phyloP scores from a whole-genome alignment of 345 rosid species.

The Toxicodendron radicans region DNA sequence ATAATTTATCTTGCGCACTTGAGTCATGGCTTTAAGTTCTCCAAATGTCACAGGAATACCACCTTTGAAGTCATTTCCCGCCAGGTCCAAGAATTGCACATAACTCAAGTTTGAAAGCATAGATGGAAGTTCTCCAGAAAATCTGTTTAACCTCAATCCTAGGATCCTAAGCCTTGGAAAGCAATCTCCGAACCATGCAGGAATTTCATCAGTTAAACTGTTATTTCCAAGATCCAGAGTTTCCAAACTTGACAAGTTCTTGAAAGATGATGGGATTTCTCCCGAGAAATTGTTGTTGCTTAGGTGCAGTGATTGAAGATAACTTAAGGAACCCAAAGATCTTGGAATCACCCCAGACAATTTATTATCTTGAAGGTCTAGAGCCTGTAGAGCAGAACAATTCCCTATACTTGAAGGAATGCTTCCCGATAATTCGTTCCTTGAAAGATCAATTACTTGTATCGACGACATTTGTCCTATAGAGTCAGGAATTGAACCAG shows the following conservation, averaged over 20 bases:
- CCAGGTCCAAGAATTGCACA: slow-evolving; percentile 47
- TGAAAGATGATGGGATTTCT: slow-evolving; percentile 26
- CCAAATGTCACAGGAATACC: slow-evolving; percentile 36
- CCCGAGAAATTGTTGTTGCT: slow-evolving; percentile 35
- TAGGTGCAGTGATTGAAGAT: slow-evolving; percentile 32
- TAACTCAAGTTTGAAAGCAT: slow-evolving; percentile 29
- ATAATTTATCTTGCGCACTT: too few relatives aligned
- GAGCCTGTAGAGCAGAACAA: slow-evolving; percentile 22
- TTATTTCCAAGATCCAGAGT: slow-evolving; percentile 45
- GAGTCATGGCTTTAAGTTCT: slow-evolving; percentile 37
- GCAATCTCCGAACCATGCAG: slow-evolving; percentile 35
- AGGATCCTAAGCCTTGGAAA: slow-evolving; percentile 30
- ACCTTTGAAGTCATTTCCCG: slow-evolving; percentile 42
- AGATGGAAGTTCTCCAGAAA: slow-evolving; percentile 38
- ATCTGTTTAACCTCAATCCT: slow-evolving; percentile 23
- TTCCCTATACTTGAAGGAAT: slow-evolving; percentile 33
- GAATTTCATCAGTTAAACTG: slow-evolving; percentile 25
- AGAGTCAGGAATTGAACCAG: slow-evolving; percentile 24
- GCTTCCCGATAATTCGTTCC: slow-evolving; percentile 31
- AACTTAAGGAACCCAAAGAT: slow-evolving; percentile 28
- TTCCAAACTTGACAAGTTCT: slow-evolving; percentile 30
- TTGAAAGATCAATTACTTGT: slow-evolving; percentile 42
- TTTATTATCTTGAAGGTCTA: slow-evolving; percentile 33
- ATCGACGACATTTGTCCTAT: background rate
- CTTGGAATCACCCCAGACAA: slow-evolving; percentile 31